phyloP scores from a whole-genome alignment of 768 basidiomycete genomes.

The Psilocybe azurescens region DNA sequence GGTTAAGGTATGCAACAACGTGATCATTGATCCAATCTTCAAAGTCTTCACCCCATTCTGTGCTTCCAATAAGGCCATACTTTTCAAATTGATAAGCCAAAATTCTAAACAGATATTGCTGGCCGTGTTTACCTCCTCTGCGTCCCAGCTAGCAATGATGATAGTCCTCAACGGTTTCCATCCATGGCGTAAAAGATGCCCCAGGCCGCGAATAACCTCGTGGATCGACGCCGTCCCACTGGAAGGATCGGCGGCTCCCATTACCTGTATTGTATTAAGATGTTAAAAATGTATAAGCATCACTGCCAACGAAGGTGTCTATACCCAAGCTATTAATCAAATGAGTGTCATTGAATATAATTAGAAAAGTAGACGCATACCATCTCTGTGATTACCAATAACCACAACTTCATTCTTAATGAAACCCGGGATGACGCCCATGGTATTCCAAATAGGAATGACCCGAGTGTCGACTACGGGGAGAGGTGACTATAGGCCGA shows the following conservation, averaged over 20 bases:
- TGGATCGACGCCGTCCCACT: slow-evolving; percentile 82
- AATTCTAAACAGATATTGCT: not conserved
- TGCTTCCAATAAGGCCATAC: slow-evolving; percentile 81
- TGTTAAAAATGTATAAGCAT: not conserved
- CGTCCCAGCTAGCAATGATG: slow-evolving; percentile 78
- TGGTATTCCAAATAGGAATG: slow-evolving; percentile 90
- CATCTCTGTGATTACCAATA: slow-evolving; percentile 90
- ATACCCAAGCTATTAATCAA: slow-evolving; percentile 59
- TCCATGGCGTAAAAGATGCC: slow-evolving; percentile 65
- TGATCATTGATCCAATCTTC: slow-evolving; percentile 79
- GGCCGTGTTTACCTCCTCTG: slow-evolving; percentile 57
- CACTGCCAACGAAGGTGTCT: slow-evolving; percentile 12
- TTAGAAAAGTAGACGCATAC: slow-evolving; percentile 60
- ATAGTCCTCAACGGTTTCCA: slow-evolving; percentile 87
- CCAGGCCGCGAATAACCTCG: slow-evolving; percentile 80
- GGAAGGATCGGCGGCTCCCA: slow-evolving; percentile 81
- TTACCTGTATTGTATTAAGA: slow-evolving; percentile 44
- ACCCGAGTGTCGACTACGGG: slow-evolving; percentile 71
- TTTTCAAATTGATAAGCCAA: slow-evolving; percentile 5
- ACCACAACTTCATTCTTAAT: slow-evolving; percentile 86
- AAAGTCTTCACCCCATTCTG: slow-evolving; percentile 96
- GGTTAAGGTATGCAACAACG: slow-evolving; percentile 89
- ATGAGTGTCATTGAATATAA: slow-evolving; percentile 64
- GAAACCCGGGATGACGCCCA: slow-evolving; percentile 82
- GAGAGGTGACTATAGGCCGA: not conserved